Evolutionary conservation across 345 rosid genomes (phyloP), one percentile per base, ranked within the genome.

Genomic region (Populus tremula): DNA sequence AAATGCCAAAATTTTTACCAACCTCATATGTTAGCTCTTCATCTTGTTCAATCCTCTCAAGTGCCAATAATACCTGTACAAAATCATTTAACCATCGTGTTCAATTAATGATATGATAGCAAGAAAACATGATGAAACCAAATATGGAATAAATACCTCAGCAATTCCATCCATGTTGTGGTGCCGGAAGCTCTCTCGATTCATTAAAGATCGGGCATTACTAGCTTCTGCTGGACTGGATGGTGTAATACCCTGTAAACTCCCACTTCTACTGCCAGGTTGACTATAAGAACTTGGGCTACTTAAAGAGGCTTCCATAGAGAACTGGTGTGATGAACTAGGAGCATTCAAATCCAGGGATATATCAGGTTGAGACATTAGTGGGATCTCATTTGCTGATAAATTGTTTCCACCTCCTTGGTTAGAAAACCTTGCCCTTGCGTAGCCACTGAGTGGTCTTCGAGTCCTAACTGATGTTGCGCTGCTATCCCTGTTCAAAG

Each of bases 1-100:
- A 33, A 73, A 66, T 62, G 50, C 20, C 67, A 66, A 66, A 86
- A 79, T 61, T 63, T 33, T 23, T 83, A 67, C 71, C 73, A 76
- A 90, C 98, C 97, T 92, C 99, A 80, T 91, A 92, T 25, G 91
- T 80, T 50, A 90, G 80, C 76, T 89, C 98, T 54, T 89, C 97
- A 84, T 92, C 97, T 75, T 88, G 97, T 78, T 92, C 97, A 71
- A 92, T 88, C 84, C 98, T 94, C 87, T 92, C 97, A 54, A 94
- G 94, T 68, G 97, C 94, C 83, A 91, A 87, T 66, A 91, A 78
- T 70, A 91, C 89, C 99, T 96, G 84, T 82, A 81, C 38, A 76
- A 76, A 14, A 74, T 65, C 65, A 85, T 29, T 72, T 33, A 67
- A 79, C 12, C 63, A 59, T 1, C 9, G 14, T 59, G 23, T 61